Conservation (phyloP, 2,329 filamentous ascomycete species). For the Conoideocrella luteorostrata region DNA sequence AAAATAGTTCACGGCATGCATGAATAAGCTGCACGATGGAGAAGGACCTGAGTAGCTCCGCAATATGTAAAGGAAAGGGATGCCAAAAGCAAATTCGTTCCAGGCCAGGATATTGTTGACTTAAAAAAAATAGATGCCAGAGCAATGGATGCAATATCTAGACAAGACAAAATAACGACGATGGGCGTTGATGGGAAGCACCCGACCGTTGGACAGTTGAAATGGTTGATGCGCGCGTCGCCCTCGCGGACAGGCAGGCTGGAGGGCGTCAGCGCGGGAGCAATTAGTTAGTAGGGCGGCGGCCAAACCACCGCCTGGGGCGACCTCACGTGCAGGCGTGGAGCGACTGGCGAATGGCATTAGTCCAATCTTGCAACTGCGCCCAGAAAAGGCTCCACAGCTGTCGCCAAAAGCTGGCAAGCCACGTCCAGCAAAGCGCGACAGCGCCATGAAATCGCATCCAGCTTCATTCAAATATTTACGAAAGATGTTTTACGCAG, state of each 20-base stretch:
- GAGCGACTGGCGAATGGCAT: constrained; percentile 6
- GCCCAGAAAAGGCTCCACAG: constrained; percentile 5
- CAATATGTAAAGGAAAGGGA: neutral
- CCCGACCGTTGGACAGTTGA: constrained; percentile 6
- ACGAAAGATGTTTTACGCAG: neutral
- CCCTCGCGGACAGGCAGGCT: constrained; percentile 9
- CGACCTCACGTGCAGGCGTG: constrained; percentile 8
- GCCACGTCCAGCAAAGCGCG: constrained; percentile 1
- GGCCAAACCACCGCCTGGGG: too few species aligned
- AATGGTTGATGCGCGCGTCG: constrained; percentile 12
- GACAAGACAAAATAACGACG: constrained; percentile 3
- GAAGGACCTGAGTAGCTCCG: neutral
- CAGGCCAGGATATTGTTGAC: neutral
- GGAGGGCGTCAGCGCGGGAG: neutral
- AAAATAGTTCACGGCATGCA: constrained; percentile 1
- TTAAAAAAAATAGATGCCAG: neutral
- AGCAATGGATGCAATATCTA: neutral
- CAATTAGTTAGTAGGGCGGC: too few species aligned
- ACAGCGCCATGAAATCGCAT: constrained; percentile 4
- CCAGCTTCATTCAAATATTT: constrained; percentile 1
- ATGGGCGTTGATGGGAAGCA: constrained; percentile 6
- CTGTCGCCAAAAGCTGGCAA: neutral
- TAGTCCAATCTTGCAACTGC: neutral
- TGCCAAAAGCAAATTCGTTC: neutral
- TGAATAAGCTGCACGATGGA: constrained; percentile 4